A percentile compares a stretch with the other conserved stretches of the same genome.
Conservation (phyloP, 139 green algal species). For the Diplosphaera chodatii region DNA sequence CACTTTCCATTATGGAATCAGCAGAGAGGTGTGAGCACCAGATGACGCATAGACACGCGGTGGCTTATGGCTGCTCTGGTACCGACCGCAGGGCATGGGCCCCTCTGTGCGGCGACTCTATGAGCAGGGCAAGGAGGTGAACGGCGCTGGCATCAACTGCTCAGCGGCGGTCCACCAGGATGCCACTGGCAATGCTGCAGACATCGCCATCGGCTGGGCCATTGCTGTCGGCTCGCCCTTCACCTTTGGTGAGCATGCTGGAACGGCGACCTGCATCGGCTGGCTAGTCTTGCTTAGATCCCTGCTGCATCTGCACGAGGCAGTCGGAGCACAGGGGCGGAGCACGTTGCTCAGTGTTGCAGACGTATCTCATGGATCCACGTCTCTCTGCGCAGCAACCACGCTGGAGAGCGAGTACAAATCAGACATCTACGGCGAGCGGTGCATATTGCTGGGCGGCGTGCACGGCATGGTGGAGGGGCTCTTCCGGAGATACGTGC, state of each 20-base stretch:
- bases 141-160: constrained; percentile 98
- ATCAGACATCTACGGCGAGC: constrained; percentile 98
- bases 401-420: constrained; percentile 99
- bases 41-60: too few relatives aligned
- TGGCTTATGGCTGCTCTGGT: too few relatives aligned
- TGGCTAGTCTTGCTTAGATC: too few relatives aligned
- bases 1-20: too few relatives aligned
- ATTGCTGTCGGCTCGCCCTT: constrained; percentile 94
- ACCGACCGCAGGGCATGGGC: constrained; percentile 97
- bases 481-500: constrained; percentile 89
- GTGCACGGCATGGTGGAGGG: constrained; percentile 98
- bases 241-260: constrained; percentile 83
- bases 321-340: too few relatives aligned
- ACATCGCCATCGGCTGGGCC: constrained; percentile 97
- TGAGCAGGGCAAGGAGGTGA: constrained; percentile 97
- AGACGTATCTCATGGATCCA: too few relatives aligned
- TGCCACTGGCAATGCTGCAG: constrained; percentile 84
- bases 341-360: too few relatives aligned
- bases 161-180: constrained; percentile 99
- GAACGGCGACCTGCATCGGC: too few relatives aligned
- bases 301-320: too few relatives aligned
- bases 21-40: too few relatives aligned
- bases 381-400: too few relatives aligned
- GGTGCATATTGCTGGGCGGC: constrained; percentile 93
- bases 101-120: constrained; percentile 95